A percentile compares a stretch with the other conserved stretches of the same genome.
phyloP scores from a whole-genome alignment of 257 asterid genomes.

The Asclepias syriaca region DNA sequence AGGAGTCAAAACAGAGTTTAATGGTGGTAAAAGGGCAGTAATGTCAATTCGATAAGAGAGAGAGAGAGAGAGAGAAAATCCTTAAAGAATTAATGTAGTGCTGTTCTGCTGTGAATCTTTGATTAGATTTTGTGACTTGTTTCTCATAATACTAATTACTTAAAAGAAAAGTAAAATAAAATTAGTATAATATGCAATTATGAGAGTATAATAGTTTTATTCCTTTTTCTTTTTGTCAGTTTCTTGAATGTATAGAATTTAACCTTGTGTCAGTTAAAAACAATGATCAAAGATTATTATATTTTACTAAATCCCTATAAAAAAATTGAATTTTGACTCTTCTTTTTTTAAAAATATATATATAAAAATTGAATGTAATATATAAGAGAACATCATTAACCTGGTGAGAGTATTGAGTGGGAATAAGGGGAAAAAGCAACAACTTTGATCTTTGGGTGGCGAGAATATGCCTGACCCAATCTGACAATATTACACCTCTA shows the following conservation, averaged over 20 bases:
- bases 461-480: background rate
- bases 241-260: slow-evolving; percentile 1
- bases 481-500: background rate
- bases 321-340: too few relatives aligned
- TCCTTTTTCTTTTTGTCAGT: slow-evolving; percentile 25
- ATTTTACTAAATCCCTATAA: too few relatives aligned
- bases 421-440: background rate
- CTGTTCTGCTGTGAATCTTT: background rate
- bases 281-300: too few relatives aligned
- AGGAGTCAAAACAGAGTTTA: slow-evolving; percentile 53
- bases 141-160: background rate
- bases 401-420: background rate
- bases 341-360: too few relatives aligned
- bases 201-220: slow-evolving; percentile 33
- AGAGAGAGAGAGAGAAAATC: too few relatives aligned
- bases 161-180: too few relatives aligned
- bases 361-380: too few relatives aligned
- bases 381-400: too few relatives aligned
- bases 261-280: too few relatives aligned
- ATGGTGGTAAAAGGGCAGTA: slow-evolving; percentile 34
- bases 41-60: slow-evolving; percentile 13
- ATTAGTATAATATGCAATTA: slow-evolving; percentile 22
- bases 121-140: background rate
- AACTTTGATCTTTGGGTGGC: background rate
- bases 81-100: too few relatives aligned